phyloP scores from a whole-genome alignment of 1,139 yeast species.

The Zygosaccharomyces sapae region DNA sequence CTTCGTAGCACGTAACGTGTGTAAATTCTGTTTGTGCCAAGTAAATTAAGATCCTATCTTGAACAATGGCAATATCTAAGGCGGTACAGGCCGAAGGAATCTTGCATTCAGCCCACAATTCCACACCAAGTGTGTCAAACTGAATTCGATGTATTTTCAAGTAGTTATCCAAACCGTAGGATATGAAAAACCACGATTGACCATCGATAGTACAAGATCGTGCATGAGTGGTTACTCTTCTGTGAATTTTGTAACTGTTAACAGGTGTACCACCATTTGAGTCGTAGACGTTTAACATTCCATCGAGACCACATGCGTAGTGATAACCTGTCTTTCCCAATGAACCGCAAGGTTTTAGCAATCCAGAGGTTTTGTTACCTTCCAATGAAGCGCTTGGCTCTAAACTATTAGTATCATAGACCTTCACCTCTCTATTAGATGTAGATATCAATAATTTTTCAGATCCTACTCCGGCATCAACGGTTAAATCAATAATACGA shows the following conservation, averaged over 20 bases:
- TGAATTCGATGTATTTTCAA: constrained; percentile 42
- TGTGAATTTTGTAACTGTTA: constrained; percentile 36
- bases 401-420: constrained; percentile 11
- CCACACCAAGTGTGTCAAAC: constrained; percentile 20
- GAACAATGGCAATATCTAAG: constrained; percentile 37
- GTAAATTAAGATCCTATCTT: constrained; percentile 40
- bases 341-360: constrained; percentile 35
- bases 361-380: constrained; percentile 16
- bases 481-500: background rate
- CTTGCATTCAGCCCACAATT: constrained; percentile 37
- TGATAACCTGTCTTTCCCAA: constrained; percentile 12
- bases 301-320: constrained; percentile 40
- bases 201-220: constrained; percentile 27
- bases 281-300: constrained; percentile 26
- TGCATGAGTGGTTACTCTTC: constrained; percentile 42
- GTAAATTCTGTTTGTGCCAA: constrained; percentile 63
- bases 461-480: constrained; percentile 1
- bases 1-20: constrained; percentile 45
- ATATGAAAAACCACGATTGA: constrained; percentile 41
- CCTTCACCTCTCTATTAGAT: constrained; percentile 16
- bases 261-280: background rate
- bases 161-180: constrained; percentile 61
- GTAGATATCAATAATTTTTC: constrained; percentile 17
- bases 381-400: constrained; percentile 2
- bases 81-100: constrained; percentile 51